These are phyloP conservation scores for Priceomyces melissophilus DNA, from an alignment of 805 yeast genomes.

Conservation along the genomic window DNA sequence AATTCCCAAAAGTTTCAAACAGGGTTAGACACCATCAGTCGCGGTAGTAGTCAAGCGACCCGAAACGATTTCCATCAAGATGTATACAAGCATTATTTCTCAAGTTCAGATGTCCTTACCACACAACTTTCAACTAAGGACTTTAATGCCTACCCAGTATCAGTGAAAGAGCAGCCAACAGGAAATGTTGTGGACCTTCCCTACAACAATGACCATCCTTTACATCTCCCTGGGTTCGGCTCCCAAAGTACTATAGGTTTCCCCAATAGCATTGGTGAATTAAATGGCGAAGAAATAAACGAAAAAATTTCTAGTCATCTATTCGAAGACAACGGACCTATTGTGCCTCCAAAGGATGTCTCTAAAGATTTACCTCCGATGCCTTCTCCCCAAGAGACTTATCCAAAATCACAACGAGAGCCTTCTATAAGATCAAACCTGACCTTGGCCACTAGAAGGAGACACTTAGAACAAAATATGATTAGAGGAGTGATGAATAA, in stretches of 20 bases:
- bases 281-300: neutral
- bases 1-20: too few relatives aligned
- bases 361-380: constrained; percentile 23
- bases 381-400: constrained; percentile 13
- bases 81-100: constrained; percentile 16
- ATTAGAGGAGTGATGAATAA: constrained; percentile 32
- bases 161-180: constrained; percentile 1
- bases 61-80: constrained; percentile 9
- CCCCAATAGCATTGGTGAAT: neutral
- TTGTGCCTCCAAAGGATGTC: constrained; percentile 4
- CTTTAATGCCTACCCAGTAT: constrained; percentile 14
- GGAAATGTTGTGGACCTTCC: constrained; percentile 6
- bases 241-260: neutral
- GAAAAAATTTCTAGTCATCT: neutral
- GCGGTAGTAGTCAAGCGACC: constrained; percentile 1
- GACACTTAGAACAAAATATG: constrained; percentile 24
- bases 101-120: constrained; percentile 9
- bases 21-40: constrained; percentile 5
- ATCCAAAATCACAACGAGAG: neutral
- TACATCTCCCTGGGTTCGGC: constrained; percentile 8
- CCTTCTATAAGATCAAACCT: constrained; percentile 4
- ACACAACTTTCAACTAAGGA: constrained; percentile 5
- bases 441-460: constrained; percentile 20
- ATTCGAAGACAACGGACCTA: neutral
- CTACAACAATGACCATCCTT: constrained; percentile 7